A percentile compares a stretch with the other conserved stretches of the same genome.
phyloP scores from a whole-genome alignment of 495 filamentous ascomycete species.

The Aspergillus wentii region DNA sequence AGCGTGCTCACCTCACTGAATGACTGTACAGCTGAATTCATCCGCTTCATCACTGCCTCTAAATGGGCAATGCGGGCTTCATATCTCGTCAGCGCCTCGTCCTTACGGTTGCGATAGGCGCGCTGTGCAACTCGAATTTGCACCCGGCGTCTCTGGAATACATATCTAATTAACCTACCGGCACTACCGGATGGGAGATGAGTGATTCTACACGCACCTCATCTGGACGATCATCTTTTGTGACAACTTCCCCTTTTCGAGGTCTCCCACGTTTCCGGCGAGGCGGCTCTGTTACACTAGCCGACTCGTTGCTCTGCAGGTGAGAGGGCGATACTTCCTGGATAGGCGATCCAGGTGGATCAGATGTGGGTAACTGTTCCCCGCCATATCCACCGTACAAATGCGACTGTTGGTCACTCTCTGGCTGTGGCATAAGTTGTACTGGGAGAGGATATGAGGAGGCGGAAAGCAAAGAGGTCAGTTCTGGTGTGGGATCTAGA shows the following conservation, averaged over 20 bases:
- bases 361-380: neutral
- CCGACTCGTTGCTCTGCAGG: neutral
- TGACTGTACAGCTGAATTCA: slow-evolving; percentile 68
- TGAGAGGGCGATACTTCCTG: neutral
- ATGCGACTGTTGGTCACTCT: neutral
- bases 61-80: slow-evolving; percentile 62
- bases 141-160: slow-evolving; percentile 66
- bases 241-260: neutral
- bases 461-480: slow-evolving; percentile 17
- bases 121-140: slow-evolving; percentile 84
- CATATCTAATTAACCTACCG: neutral
- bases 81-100: slow-evolving; percentile 71
- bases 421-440: neutral
- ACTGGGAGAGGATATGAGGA: slow-evolving; percentile 12
- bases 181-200: neutral
- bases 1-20: slow-evolving; percentile 62
- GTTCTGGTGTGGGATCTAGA: slow-evolving; percentile 1
- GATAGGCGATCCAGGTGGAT: neutral
- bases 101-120: slow-evolving; percentile 79
- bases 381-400: neutral
- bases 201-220: neutral
- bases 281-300: neutral
- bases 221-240: neutral
- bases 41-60: slow-evolving; percentile 61
- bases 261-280: slow-evolving; percentile 1